Evolutionary conservation across 2,329 filamentous ascomycete genomes (phyloP), one percentile per base, ranked within the genome.

Genomic region (Lecanoromycetidae sp.): DNA sequence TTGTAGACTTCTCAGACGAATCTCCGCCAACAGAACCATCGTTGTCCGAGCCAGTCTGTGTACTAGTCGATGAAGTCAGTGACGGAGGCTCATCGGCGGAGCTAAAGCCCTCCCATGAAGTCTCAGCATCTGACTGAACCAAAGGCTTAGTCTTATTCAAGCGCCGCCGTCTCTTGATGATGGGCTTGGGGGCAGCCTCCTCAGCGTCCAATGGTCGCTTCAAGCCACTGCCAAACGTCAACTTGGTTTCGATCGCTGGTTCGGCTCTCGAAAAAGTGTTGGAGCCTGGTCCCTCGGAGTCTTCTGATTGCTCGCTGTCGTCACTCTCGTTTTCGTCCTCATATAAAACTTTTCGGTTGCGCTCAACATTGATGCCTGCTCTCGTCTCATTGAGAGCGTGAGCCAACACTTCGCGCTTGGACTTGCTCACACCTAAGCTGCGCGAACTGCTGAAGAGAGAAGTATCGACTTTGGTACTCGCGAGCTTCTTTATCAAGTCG

Each of bases 151-250:
- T 15, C 58, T 66, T 65, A 4, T 60, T 56, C 72, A 61, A 80
- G 10, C 50, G 47, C 71, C 63, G 81, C 43, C 87, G 76, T 61
- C 87, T 91, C 59, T 84, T 82, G 43, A 96, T 78, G 2, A 94
- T 70, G 0, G 90, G 91, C 46, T 78, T 79, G 5, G 90, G 87
- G 49, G 82, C 78, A 1, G n/a, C n/a, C n/a, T 85, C 79, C 52
- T 86, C 87, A 8, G 87, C 56, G 36, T 94, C 84, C 9, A 98
- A 69, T 1, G 88, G 87, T 34, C 88, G 76, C 63, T 96, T 96
- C 50, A 98, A 65, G 5, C 91, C 91, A 51, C 80, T 82, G 17
- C 91, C 91, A 44, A 77, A 66, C 10, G 57, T 37, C n/a, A n/a
- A n/a, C n/a, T n/a, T n/a, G n/a, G n/a, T n/a, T n/a, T n/a, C n/a